A percentile compares a stretch with the other conserved stretches of the same genome.
Evolutionary conservation across 306 rosid species (phyloP).

Genomic region (Fragaria iinumae): DNA sequence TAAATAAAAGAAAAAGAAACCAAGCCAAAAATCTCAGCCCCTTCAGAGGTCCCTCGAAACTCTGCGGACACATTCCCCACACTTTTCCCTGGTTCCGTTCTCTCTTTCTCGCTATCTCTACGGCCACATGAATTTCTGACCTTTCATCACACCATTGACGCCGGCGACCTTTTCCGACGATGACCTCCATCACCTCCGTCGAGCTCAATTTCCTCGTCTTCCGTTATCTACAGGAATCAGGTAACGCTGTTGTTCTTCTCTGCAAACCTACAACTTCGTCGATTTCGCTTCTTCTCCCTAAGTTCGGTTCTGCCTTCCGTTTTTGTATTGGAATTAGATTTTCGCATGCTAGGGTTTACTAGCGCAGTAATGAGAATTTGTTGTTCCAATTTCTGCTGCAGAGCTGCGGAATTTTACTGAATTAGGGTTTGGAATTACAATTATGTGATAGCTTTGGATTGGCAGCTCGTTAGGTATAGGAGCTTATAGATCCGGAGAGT

Average conservation of each 20-base stretch:
- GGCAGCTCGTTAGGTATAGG: neutral
- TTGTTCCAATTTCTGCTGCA: neutral
- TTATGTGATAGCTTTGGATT: slow-evolving; percentile 10
- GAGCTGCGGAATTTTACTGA: neutral
- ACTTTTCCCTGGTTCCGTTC: neutral
- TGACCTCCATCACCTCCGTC: slow-evolving; percentile 73
- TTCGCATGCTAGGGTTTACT: slow-evolving; percentile 25
- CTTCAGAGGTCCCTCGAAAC: slow-evolving; percentile 4
- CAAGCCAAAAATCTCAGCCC: neutral
- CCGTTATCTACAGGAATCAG: slow-evolving; percentile 96
- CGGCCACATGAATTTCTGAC: slow-evolving; percentile 38
- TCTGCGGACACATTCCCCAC: neutral
- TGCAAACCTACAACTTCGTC: neutral
- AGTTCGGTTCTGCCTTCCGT: neutral
- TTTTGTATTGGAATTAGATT: neutral
- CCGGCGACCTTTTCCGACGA: slow-evolving; percentile 35
- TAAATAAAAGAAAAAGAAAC: neutral
- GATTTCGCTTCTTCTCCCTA: neutral
- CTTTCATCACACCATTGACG: slow-evolving; percentile 29
- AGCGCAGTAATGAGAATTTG: neutral
- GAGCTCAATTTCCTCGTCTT: slow-evolving; percentile 81
- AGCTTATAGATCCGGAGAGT: slow-evolving; percentile 30
- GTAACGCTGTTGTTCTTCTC: slow-evolving; percentile 29
- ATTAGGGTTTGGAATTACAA: slow-evolving; percentile 31
- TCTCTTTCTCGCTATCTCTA: neutral